These are phyloP conservation scores for Coemansia sp. DNA, from an alignment of 192 early-diverging fungal genomes.

Conservation along the genomic window DNA sequence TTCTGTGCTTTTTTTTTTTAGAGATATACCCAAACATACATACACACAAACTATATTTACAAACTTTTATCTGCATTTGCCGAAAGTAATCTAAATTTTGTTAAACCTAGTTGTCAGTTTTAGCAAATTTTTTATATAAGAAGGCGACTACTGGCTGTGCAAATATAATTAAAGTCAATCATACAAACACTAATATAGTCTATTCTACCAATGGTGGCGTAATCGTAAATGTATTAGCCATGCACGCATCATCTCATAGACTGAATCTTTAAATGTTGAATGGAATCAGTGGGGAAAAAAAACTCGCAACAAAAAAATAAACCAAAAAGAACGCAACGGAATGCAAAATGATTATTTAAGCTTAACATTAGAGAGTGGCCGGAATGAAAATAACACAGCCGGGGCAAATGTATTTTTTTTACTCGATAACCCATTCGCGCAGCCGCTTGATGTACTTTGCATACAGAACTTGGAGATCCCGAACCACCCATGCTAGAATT, in stretches of 20 bases:
- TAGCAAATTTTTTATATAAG: not conserved
- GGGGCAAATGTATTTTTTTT: constrained; percentile 11
- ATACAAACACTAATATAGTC: not conserved
- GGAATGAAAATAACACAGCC: not conserved
- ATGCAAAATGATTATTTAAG: not conserved
- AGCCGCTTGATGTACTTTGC: constrained; percentile 54
- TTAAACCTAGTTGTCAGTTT: too few species aligned
- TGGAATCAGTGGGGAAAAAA: not conserved
- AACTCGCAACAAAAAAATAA: not conserved
- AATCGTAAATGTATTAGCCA: not conserved
- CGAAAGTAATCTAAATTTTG: too few species aligned
- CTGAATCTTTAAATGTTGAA: not conserved
- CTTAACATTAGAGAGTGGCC: not conserved
- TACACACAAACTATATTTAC: too few species aligned
- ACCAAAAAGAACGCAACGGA: not conserved
- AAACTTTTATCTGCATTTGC: not conserved
- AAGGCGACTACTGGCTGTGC: too few species aligned
- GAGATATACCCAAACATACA: too few species aligned
- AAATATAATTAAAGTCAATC: too few species aligned
- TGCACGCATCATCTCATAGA: not conserved
- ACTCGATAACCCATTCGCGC: constrained; percentile 53
- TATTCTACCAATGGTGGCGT: not conserved
- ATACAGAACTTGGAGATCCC: constrained; percentile 51
- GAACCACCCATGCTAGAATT: constrained; percentile 50
- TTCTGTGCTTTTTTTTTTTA: too few species aligned